Percentiles rank a stretch among this genome's conserved stretches.
Conservation (phyloP, 306 rosid genomes). For the Vigna nakashimae region DNA sequence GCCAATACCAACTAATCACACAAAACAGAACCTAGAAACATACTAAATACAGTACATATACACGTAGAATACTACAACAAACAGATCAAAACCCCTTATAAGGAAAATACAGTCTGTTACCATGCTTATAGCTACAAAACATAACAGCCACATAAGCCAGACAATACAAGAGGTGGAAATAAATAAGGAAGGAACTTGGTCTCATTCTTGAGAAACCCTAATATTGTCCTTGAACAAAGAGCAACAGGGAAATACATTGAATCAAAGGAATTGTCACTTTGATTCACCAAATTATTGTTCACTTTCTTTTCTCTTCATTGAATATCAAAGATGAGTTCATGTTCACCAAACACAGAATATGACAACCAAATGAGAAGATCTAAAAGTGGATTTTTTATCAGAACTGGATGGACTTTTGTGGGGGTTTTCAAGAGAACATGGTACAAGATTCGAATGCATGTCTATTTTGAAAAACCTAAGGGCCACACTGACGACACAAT, state of each 20-base stretch:
- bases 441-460: conserved; percentile 49
- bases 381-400: neutral
- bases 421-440: conserved; percentile 49
- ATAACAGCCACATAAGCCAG: no score
- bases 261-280: no score
- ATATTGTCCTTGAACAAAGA: no score
- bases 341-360: conserved; percentile 13
- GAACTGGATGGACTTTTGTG: conserved; percentile 39
- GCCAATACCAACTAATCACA: neutral
- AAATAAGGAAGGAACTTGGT: no score
- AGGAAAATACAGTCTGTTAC: no score
- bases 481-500: neutral
- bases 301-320: neutral
- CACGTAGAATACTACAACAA: conserved; percentile 1
- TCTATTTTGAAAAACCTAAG: neutral
- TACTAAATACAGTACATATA: neutral
- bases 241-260: neutral
- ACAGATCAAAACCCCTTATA: no score
- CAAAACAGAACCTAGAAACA: neutral
- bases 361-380: neutral
- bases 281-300: neutral
- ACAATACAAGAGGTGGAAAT: no score
- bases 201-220: no score
- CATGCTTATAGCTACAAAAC: no score
- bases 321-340: neutral